Base-by-base conservation (phyloP, 2,329 filamentous ascomycete genomes). In the Calonectria pseudoturangicola region DNA sequence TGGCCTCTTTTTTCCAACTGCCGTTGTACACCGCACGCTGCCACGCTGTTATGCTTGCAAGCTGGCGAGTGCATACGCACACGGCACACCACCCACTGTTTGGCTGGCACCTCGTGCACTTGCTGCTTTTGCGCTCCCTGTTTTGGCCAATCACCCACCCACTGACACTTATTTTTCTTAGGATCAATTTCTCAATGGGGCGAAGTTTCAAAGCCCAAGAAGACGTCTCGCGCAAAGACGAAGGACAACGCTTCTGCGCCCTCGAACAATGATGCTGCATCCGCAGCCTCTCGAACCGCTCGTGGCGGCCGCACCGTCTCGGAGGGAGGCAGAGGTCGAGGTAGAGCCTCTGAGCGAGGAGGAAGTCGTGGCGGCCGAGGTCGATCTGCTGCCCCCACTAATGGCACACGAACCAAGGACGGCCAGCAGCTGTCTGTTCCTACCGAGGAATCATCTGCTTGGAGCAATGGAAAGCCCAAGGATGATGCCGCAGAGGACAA, bases 141-240 rank as follows among this genome's bases (percentile, higher is more conserved):
- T 58, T 36, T 41, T 66, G n/a, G 25, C 6, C 58, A 12, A 51
- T 51, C 21, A 51, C 65, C 65, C 62, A 72, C 41, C 60, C 72
- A 73, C 82, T 86, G 77, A 86, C 65, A 60, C 74, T 2, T 73
- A 75, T 69, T 50, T 58, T 76, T 72, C 62, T 72, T 36, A 95
- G 94, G 94, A 81, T 90, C 91, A 77, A 93, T 96, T 81, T 92
- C 94, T 76, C 94, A 95, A 87, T 97, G 95, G 91, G 93, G 92
- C 79, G 94, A 96, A 84, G 94, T 97, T 78, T 93, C 93, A 78
- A 94, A 94, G 89, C 90, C 91, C 81, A 93, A 93, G 87, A 96
- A 95, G 88, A 91, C 93, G 79, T 88, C 92, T 80, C 92, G 92
- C 84, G 89, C 92, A 78, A 96, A 96, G 89, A 88, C 89, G 74